A percentile compares a stretch with the other conserved stretches of the same genome.
Conservation (phyloP, 2,329 filamentous ascomycete species). For the Scorias spongiosa region DNA sequence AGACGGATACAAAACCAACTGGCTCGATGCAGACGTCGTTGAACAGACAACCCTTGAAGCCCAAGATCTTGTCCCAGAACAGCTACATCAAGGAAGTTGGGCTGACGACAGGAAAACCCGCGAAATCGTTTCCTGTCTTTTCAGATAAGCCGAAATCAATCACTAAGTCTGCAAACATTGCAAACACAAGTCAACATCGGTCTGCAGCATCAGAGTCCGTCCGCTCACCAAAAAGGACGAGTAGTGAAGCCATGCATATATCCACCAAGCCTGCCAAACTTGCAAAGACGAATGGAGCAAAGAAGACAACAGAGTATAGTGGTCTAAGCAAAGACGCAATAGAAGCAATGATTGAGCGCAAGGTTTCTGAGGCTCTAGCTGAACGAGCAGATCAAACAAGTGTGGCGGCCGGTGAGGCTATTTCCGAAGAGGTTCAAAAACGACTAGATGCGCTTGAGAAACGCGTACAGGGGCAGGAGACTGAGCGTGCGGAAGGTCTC, state of each 20-base stretch:
- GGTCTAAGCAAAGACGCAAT: slow-evolving; percentile 49
- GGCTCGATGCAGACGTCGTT: slow-evolving; percentile 23
- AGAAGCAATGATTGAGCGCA: slow-evolving; percentile 82
- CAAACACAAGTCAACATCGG: slow-evolving; percentile 13
- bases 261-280: slow-evolving; percentile 26
- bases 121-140: slow-evolving; percentile 77
- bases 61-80: slow-evolving; percentile 62
- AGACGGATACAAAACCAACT: slow-evolving; percentile 23
- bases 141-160: slow-evolving; percentile 51
- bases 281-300: slow-evolving; percentile 21
- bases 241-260: slow-evolving; percentile 22
- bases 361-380: slow-evolving; percentile 77
- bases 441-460: slow-evolving; percentile 73
- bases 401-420: slow-evolving; percentile 13
- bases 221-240: slow-evolving; percentile 28
- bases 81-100: slow-evolving; percentile 36
- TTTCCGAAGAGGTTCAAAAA: slow-evolving; percentile 64
- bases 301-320: slow-evolving; percentile 8
- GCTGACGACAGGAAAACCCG: slow-evolving; percentile 48
- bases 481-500: slow-evolving; percentile 70
- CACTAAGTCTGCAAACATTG: slow-evolving; percentile 6
- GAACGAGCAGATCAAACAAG: slow-evolving; percentile 39
- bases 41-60: slow-evolving; percentile 60
- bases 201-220: slow-evolving; percentile 5
- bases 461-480: slow-evolving; percentile 56